Percentiles rank a stretch among this genome's conserved stretches.
phyloP scores from a whole-genome alignment of 148 eudicot genomes.

The Polygonum maritimum region DNA sequence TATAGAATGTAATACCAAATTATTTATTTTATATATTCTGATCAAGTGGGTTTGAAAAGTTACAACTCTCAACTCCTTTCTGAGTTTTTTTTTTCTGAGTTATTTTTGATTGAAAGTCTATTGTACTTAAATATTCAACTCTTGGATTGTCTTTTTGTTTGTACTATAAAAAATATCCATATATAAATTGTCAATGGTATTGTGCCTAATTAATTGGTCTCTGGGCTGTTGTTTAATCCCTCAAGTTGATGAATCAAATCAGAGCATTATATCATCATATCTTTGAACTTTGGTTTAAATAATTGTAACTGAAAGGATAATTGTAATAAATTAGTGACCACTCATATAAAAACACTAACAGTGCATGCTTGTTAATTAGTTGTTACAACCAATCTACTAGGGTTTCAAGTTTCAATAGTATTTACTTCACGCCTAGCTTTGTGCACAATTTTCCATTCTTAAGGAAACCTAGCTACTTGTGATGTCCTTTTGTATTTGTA shows the following conservation, averaged over 20 bases:
- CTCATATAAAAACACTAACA: not conserved
- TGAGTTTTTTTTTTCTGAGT: not conserved
- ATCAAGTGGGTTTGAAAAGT: not conserved
- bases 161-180: not conserved
- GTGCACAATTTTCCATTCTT: no score
- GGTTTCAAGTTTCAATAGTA: not conserved
- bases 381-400: not conserved
- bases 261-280: constrained; percentile 1
- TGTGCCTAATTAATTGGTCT: not conserved
- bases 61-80: not conserved
- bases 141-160: no score
- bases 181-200: not conserved
- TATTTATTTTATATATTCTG: not conserved
- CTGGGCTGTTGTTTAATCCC: not conserved
- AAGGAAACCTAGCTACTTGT: no score
- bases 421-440: not conserved
- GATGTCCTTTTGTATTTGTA: no score
- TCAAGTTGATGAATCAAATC: constrained; percentile 2
- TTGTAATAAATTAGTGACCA: not conserved
- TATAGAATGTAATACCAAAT: not conserved
- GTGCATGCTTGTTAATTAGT: not conserved
- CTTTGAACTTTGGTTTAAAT: constrained; percentile 4
- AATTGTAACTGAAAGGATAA: not conserved
- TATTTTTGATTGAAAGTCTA: not conserved
- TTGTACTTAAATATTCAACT: no score